These are phyloP conservation scores for Tetramitus jugosus DNA, from an alignment of 208 protist species.

Conservation along the genomic window DNA sequence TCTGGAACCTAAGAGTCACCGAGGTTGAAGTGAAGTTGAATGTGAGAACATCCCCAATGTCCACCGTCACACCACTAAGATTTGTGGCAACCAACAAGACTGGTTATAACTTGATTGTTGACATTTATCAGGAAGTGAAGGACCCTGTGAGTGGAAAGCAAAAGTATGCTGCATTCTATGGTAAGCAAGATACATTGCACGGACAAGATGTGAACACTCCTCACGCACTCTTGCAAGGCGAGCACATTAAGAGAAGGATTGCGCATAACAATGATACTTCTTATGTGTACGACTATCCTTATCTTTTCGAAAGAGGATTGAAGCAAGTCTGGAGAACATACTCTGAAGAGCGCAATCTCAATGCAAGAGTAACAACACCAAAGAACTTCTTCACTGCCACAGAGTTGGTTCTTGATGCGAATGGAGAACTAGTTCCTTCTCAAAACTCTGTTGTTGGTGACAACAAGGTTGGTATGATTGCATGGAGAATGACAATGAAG, in stretches of 20 bases:
- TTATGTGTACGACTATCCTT: constrained; percentile 88
- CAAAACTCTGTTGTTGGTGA: constrained; percentile 34
- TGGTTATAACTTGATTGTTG: constrained; percentile 15
- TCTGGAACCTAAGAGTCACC: constrained; percentile 48
- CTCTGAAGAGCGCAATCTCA: constrained; percentile 40
- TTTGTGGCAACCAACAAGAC: neutral
- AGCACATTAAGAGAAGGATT: constrained; percentile 64
- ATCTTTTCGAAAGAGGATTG: constrained; percentile 70
- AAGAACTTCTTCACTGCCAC: constrained; percentile 36
- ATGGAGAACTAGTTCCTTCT: neutral
- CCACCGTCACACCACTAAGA: neutral
- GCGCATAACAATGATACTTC: constrained; percentile 71
- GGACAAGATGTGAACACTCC: constrained; percentile 39
- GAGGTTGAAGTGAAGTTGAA: constrained; percentile 41
- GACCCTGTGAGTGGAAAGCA: neutral
- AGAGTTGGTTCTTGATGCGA: constrained; percentile 47
- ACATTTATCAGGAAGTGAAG: constrained; percentile 1
- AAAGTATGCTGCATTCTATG: neutral
- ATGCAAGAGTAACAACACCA: constrained; percentile 36
- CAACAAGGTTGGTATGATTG: constrained; percentile 88
- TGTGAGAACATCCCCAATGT: constrained; percentile 18
- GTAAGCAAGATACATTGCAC: neutral
- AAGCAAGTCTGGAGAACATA: constrained; percentile 60
- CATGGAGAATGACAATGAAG: constrained; percentile 71
- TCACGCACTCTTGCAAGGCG: constrained; percentile 56